These are phyloP conservation scores for Penicillium argentinense DNA, from an alignment of 495 filamentous ascomycete genomes.

Conservation along the genomic window DNA sequence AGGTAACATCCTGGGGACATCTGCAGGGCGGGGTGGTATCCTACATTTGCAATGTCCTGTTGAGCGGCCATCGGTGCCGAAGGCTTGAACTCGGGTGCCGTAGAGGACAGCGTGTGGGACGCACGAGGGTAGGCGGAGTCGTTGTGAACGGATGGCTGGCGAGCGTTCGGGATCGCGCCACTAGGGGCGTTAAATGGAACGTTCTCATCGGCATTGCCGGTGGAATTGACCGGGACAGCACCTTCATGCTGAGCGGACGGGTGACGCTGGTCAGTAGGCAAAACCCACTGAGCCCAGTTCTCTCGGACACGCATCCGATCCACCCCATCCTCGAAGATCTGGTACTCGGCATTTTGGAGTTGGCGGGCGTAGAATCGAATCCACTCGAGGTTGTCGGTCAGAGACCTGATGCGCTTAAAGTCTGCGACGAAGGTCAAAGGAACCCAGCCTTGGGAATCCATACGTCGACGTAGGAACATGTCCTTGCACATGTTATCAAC, in stretches of 20 bases:
- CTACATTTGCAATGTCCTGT: slow-evolving; percentile 45
- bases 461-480: slow-evolving; percentile 79
- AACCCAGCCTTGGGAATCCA: slow-evolving; percentile 96
- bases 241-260: slow-evolving; percentile 60
- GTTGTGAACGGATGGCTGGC: slow-evolving; percentile 36
- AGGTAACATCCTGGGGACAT: too few species aligned
- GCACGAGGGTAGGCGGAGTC: slow-evolving; percentile 37
- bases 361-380: slow-evolving; percentile 71
- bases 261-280: slow-evolving; percentile 62
- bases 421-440: slow-evolving; percentile 68
- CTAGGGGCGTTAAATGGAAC: slow-evolving; percentile 28
- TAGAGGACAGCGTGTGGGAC: slow-evolving; percentile 64
- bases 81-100: slow-evolving; percentile 76
- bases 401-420: slow-evolving; percentile 79
- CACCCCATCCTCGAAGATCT: slow-evolving; percentile 66
- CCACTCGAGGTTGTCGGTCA: slow-evolving; percentile 71
- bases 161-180: slow-evolving; percentile 20
- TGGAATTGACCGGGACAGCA: slow-evolving; percentile 29
- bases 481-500: slow-evolving; percentile 97
- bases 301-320: slow-evolving; percentile 78
- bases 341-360: slow-evolving; percentile 69
- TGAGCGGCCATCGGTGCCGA: slow-evolving; percentile 36
- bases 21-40: slow-evolving; percentile 26
- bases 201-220: slow-evolving; percentile 29
- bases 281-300: slow-evolving; percentile 79